A percentile compares a stretch with the other conserved stretches of the same genome.
phyloP scores from a whole-genome alignment of 495 filamentous ascomycete genomes.

The Terfezia boudieri region DNA sequence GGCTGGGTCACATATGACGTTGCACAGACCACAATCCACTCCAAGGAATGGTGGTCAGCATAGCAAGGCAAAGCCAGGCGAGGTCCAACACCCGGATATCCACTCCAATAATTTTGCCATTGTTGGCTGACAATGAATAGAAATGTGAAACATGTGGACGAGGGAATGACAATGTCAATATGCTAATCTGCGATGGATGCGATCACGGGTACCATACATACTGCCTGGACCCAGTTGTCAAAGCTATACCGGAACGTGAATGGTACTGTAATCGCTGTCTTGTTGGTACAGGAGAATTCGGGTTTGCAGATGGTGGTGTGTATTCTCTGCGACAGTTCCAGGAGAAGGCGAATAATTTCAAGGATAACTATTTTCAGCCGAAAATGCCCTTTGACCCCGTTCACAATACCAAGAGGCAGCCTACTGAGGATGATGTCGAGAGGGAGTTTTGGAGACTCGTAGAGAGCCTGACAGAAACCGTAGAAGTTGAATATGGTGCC shows the following conservation, averaged over 20 bases:
- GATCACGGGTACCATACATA: conserved; percentile 70
- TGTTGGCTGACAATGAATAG: conserved; percentile 21
- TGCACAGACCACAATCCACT: conserved; percentile 53
- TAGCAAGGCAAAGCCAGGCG: conserved; percentile 44
- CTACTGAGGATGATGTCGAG: conserved; percentile 91
- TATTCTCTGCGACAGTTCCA: conserved; percentile 95
- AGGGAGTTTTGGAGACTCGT: conserved; percentile 92
- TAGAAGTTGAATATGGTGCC: conserved; percentile 94
- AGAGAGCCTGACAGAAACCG: conserved; percentile 76
- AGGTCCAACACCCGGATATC: conserved; percentile 31
- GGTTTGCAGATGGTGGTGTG: conserved; percentile 88
- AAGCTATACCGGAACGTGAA: conserved; percentile 55
- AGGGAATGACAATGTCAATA: conserved; percentile 43
- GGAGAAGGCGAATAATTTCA: conserved; percentile 85
- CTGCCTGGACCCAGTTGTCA: conserved; percentile 76
- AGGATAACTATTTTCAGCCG: conserved; percentile 72
- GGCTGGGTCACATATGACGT: conserved; percentile 88
- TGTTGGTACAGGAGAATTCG: conserved; percentile 90
- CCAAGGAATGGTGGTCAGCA: conserved; percentile 46
- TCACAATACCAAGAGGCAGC: conserved; percentile 49
- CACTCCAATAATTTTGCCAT: conserved; percentile 4
- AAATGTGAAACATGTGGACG: conserved; percentile 75
- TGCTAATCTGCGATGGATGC: conserved; percentile 82
- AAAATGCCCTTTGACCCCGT: conserved; percentile 81
- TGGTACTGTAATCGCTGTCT: conserved; percentile 95